Evolutionary conservation across 1,284 basidiomycete genomes (phyloP).

Genomic region (Phlebopus sp.): DNA sequence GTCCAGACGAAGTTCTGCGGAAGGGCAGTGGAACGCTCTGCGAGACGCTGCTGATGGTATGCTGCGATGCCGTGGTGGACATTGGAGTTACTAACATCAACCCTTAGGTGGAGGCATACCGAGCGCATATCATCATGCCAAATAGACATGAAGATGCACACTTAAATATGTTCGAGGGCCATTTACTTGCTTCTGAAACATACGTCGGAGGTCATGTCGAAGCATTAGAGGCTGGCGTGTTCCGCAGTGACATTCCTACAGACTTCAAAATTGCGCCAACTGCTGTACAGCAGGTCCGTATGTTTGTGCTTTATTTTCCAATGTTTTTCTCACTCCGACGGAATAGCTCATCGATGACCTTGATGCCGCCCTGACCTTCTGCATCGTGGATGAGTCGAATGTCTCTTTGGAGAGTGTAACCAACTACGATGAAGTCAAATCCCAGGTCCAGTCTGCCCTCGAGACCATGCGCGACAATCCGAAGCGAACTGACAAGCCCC

Average conservation of each 20-base stretch:
- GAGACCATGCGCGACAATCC: slow-evolving; percentile 93
- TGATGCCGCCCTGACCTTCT: slow-evolving; percentile 89
- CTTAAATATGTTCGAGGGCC: slow-evolving; percentile 93
- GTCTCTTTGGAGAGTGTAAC: slow-evolving; percentile 80
- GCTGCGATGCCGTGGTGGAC: slow-evolving; percentile 18
- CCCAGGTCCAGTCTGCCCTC: slow-evolving; percentile 73
- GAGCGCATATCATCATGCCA: slow-evolving; percentile 94
- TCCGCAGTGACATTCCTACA: slow-evolving; percentile 92
- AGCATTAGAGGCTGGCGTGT: slow-evolving; percentile 97
- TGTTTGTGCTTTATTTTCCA: slow-evolving; percentile 41
- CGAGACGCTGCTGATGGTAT: slow-evolving; percentile 96
- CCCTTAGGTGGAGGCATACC: slow-evolving; percentile 89
- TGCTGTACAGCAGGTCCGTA: slow-evolving; percentile 81
- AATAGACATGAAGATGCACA: slow-evolving; percentile 95
- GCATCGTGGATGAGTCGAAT: slow-evolving; percentile 87
- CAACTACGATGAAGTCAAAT: slow-evolving; percentile 94
- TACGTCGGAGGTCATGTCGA: slow-evolving; percentile 99
- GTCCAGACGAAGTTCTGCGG: slow-evolving; percentile 93
- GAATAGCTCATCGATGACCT: slow-evolving; percentile 89
- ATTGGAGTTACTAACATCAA: slow-evolving; percentile 5
- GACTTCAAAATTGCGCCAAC: slow-evolving; percentile 94
- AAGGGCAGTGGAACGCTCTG: slow-evolving; percentile 97
- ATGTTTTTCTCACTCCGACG: not conserved
- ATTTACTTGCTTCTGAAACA: slow-evolving; percentile 94
- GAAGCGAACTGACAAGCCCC: slow-evolving; percentile 83